Percentiles rank a stretch among this genome's conserved stretches.
These are phyloP conservation scores for Talaromyces pinophilus DNA, from an alignment of 2,329 filamentous ascomycete species.

Conservation along the genomic window DNA sequence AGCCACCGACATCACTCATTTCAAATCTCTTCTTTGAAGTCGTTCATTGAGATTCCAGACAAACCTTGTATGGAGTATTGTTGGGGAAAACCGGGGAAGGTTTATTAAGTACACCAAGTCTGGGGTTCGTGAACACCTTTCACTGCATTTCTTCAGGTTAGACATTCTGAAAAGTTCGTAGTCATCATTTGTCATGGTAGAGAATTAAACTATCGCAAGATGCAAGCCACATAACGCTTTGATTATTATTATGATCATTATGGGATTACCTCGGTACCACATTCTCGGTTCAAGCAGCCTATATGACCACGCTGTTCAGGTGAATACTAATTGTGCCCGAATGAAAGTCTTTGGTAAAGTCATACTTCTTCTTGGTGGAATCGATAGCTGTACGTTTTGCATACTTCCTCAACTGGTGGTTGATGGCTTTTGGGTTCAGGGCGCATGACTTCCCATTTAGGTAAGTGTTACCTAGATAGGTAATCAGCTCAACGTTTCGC, in stretches of 20 bases:
- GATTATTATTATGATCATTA: background rate
- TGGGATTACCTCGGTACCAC: conserved; percentile 10
- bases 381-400: background rate
- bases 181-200: background rate
- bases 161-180: background rate
- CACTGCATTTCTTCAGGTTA: background rate
- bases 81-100: background rate
- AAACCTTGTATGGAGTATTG: background rate
- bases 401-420: background rate
- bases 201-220: too few relatives aligned
- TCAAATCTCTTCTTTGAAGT: background rate
- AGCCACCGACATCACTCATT: conserved; percentile 8
- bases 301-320: background rate
- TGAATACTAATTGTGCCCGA: background rate
- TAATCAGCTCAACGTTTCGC: background rate
- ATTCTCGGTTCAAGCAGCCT: background rate
- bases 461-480: background rate
- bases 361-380: background rate
- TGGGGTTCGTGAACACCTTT: background rate
- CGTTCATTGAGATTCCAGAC: background rate
- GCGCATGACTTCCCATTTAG: background rate
- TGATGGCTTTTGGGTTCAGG: background rate
- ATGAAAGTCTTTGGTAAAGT: too few relatives aligned
- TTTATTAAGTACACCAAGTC: background rate
- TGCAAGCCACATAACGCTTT: conserved; percentile 7